These are phyloP conservation scores for Volvox africanus DNA, from an alignment of 139 green algal species.

Conservation along the genomic window DNA sequence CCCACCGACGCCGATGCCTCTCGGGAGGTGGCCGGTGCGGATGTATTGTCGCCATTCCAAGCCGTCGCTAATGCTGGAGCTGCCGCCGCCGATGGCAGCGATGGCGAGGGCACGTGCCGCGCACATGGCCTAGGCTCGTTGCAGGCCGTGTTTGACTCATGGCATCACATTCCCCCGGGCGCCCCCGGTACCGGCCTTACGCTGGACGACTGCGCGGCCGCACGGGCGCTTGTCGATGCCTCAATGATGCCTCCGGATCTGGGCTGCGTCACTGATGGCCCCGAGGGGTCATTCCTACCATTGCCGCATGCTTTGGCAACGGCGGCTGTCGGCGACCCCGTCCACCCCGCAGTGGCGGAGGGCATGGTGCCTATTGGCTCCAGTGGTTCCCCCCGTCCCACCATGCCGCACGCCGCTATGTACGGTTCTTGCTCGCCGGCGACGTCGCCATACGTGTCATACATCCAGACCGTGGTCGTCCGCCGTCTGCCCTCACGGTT, in stretches of 20 bases:
- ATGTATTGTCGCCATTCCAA: background rate
- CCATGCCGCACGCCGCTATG: background rate
- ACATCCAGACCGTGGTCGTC: background rate
- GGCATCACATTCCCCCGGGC: background rate
- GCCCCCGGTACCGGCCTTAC: background rate
- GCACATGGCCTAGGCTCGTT: background rate
- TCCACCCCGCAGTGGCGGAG: background rate
- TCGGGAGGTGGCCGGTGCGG: background rate
- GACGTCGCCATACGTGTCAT: background rate
- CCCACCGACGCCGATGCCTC: background rate
- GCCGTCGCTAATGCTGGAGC: background rate
- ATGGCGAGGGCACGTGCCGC: background rate
- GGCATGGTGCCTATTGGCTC: background rate
- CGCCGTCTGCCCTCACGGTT: background rate
- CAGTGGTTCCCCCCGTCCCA: background rate
- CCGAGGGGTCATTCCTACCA: background rate
- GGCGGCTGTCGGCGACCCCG: background rate
- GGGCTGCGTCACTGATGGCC: background rate
- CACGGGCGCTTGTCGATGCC: background rate
- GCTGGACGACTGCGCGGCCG: background rate
- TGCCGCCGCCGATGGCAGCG: background rate
- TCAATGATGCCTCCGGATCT: background rate
- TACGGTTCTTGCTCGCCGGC: background rate
- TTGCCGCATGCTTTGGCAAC: background rate
- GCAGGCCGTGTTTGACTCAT: slow-evolving; percentile 1